Evolutionary conservation across 108 stramenopile genomes (phyloP).

Genomic region (Pseudonitzschia multistriata): DNA sequence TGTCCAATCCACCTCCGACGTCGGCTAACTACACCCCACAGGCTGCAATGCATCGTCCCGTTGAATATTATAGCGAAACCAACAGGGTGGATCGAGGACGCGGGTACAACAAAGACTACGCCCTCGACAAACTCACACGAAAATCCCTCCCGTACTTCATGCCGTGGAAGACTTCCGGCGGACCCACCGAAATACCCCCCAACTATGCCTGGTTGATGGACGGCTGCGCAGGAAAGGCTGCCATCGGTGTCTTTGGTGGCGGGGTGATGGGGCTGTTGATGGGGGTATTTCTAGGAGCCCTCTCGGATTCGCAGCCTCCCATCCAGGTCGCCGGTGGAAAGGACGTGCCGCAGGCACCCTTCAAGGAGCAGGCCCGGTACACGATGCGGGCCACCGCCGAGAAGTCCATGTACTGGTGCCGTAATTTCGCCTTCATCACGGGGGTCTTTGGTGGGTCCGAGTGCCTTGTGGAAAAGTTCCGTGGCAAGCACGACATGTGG

Average conservation of each 20-base stretch:
- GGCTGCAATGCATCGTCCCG: conserved; percentile 65
- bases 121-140: conserved; percentile 46
- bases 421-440: conserved; percentile 91
- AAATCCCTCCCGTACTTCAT: conserved; percentile 64
- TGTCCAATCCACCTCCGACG: conserved; percentile 50
- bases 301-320: conserved; percentile 83
- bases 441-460: conserved; percentile 88
- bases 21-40: conserved; percentile 55
- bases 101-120: conserved; percentile 19
- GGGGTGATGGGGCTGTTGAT: conserved; percentile 84
- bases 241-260: conserved; percentile 84
- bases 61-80: conserved; percentile 25
- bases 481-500: conserved; percentile 93
- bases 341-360: conserved; percentile 85
- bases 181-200: conserved; percentile 67
- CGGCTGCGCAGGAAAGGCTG: conserved; percentile 82
- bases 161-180: conserved; percentile 60
- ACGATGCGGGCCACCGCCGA: conserved; percentile 76
- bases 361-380: conserved; percentile 77
- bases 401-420: conserved; percentile 87
- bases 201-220: conserved; percentile 83
- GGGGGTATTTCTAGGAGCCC: conserved; percentile 90
- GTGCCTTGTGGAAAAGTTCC: conserved; percentile 90
- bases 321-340: conserved; percentile 80
- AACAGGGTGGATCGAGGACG: background rate